A percentile compares a stretch with the other conserved stretches of the same genome.
phyloP scores from a whole-genome alignment of 371 early-diverging fungal genomes.

The Rhizomucor miehei region DNA sequence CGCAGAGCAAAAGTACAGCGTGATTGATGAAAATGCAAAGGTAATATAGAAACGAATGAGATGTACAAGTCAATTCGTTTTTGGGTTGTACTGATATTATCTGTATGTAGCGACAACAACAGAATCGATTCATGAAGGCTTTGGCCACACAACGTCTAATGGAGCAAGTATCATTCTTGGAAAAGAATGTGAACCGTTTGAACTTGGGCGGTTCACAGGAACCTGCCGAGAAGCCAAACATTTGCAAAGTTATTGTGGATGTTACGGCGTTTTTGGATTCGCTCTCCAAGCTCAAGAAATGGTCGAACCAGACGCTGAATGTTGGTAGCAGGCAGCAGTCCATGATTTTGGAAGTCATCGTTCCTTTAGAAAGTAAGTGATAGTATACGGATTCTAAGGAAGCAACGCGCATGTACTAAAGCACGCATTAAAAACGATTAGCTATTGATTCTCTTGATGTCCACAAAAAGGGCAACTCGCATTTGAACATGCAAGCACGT shows the following conservation, averaged over 20 bases:
- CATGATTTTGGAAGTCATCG: slow-evolving; percentile 49
- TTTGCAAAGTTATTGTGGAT: slow-evolving; percentile 51
- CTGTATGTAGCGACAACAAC: slow-evolving; percentile 42
- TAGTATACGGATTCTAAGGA: too few relatives aligned
- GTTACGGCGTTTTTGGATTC: slow-evolving; percentile 49
- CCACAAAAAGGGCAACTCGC: slow-evolving; percentile 67
- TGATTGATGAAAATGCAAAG: slow-evolving; percentile 59
- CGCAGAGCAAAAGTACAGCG: slow-evolving; percentile 46
- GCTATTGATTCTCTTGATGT: slow-evolving; percentile 68
- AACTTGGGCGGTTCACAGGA: slow-evolving; percentile 12
- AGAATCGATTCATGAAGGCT: slow-evolving; percentile 56
- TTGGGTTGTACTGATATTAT: neutral
- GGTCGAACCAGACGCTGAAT: slow-evolving; percentile 42
- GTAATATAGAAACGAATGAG: slow-evolving; percentile 16
- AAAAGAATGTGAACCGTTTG: slow-evolving; percentile 48
- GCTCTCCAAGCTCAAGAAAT: slow-evolving; percentile 50
- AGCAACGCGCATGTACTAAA: neutral
- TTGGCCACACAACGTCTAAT: slow-evolving; percentile 63
- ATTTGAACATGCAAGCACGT: slow-evolving; percentile 62
- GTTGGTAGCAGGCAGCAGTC: slow-evolving; percentile 20
- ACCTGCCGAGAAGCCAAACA: slow-evolving; percentile 10
- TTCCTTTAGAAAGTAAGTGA: slow-evolving; percentile 56
- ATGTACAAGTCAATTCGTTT: neutral
- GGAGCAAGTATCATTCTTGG: slow-evolving; percentile 62
- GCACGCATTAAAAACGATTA: slow-evolving; percentile 14